Evolutionary conservation across 345 rosid species (phyloP).

Genomic region (Moricandia moricandioides): DNA sequence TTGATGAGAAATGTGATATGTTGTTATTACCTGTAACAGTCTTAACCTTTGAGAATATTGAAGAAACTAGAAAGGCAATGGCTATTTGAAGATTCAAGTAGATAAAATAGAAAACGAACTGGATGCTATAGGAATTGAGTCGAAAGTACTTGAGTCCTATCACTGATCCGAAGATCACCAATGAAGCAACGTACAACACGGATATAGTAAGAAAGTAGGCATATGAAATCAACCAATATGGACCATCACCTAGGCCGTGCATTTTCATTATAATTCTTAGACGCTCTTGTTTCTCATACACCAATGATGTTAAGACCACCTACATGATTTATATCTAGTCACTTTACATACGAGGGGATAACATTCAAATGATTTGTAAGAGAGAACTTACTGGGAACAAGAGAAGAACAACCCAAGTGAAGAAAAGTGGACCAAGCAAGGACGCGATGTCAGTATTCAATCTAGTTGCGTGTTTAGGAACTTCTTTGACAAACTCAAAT

Average conservation of each 20-base stretch:
- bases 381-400: slow-evolving; percentile 76
- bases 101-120: slow-evolving; percentile 62
- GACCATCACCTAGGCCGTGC: slow-evolving; percentile 96
- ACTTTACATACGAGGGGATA: not conserved
- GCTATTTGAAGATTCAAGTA: slow-evolving; percentile 79
- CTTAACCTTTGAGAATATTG: slow-evolving; percentile 67
- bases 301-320: slow-evolving; percentile 69
- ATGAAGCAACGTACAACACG: slow-evolving; percentile 57
- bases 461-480: slow-evolving; percentile 23
- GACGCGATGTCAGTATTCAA: not conserved
- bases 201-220: slow-evolving; percentile 71
- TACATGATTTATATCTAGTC: not conserved
- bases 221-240: slow-evolving; percentile 90
- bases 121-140: slow-evolving; percentile 66
- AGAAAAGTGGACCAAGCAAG: slow-evolving; percentile 74
- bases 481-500: slow-evolving; percentile 36
- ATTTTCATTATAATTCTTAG: slow-evolving; percentile 96
- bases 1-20: not conserved
- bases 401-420: slow-evolving; percentile 68
- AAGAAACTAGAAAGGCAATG: slow-evolving; percentile 61
- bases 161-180: slow-evolving; percentile 69
- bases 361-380: not conserved
- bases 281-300: slow-evolving; percentile 80
- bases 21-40: slow-evolving; percentile 71
- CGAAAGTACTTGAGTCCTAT: slow-evolving; percentile 82